Percentiles rank a stretch among this genome's conserved stretches.
phyloP scores from a whole-genome alignment of 345 rosid genomes.

The Citrus mangshanensis region DNA sequence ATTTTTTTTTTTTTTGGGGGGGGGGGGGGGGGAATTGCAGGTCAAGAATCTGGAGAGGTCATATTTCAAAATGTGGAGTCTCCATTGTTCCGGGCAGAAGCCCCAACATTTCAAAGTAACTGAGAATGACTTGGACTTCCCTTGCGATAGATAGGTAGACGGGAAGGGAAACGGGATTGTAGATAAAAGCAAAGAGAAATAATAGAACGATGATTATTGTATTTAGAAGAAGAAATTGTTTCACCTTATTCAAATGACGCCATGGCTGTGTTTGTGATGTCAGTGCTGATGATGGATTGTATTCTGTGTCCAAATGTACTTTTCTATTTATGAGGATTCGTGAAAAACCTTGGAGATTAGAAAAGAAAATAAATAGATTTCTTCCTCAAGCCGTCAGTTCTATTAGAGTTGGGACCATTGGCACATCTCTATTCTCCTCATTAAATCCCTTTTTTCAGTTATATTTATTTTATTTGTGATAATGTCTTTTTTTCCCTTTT shows the following conservation, averaged over 20 bases:
- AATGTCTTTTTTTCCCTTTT: too few species aligned
- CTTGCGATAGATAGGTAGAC: slow-evolving; percentile 44
- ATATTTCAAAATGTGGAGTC: slow-evolving; percentile 94
- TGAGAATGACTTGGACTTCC: slow-evolving; percentile 79
- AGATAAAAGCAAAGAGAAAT: slow-evolving; percentile 33
- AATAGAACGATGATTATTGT: neutral
- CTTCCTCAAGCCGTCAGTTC: too few species aligned
- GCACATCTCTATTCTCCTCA: too few species aligned
- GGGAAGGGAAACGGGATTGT: slow-evolving; percentile 30
- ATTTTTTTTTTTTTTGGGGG: too few species aligned
- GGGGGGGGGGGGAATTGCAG: slow-evolving; percentile 31
- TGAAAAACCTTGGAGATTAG: neutral
- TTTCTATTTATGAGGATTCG: neutral
- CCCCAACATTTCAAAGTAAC: slow-evolving; percentile 78
- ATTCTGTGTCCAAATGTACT: neutral
- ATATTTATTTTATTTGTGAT: too few species aligned
- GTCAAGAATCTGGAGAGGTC: slow-evolving; percentile 88
- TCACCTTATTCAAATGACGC: slow-evolving; percentile 12
- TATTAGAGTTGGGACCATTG: too few species aligned
- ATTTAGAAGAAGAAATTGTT: neutral
- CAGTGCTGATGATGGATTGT: slow-evolving; percentile 10
- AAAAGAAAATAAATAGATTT: too few species aligned
- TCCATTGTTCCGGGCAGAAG: slow-evolving; percentile 68
- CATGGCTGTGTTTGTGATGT: neutral
- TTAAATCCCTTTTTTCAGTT: too few species aligned